phyloP scores from a whole-genome alignment of 2,329 filamentous ascomycete genomes.

The Phoma sp. region DNA sequence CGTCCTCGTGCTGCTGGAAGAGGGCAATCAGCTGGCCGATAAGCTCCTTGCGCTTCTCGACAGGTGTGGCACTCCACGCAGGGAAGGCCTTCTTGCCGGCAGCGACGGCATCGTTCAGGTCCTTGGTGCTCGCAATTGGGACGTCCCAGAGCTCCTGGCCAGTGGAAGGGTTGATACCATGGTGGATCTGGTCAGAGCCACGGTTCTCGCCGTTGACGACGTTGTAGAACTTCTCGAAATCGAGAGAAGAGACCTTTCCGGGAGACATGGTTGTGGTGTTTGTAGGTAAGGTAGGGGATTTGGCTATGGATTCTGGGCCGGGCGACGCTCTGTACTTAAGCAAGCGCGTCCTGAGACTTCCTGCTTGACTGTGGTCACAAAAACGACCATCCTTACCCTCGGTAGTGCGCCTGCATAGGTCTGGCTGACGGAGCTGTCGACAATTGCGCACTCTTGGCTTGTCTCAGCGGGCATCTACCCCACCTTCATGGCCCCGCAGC shows the following conservation, averaged over 20 bases:
- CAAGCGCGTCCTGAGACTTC: background rate
- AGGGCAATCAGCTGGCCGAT: constrained; percentile 37
- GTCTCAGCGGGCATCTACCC: constrained; percentile 18
- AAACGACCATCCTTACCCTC: constrained; percentile 8
- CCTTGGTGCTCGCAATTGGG: constrained; percentile 57
- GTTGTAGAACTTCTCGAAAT: constrained; percentile 59
- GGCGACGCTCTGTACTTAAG: constrained; percentile 11
- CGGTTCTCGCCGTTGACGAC: constrained; percentile 60
- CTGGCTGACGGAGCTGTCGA: constrained; percentile 1
- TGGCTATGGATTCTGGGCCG: background rate
- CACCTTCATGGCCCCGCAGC: constrained; percentile 21
- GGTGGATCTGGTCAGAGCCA: constrained; percentile 52
- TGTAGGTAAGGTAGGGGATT: background rate
- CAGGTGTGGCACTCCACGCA: constrained; percentile 52
- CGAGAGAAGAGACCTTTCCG: constrained; percentile 50
- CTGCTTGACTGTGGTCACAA: constrained; percentile 3
- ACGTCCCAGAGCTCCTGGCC: constrained; percentile 59
- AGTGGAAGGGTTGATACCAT: constrained; percentile 61
- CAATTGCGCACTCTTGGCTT: constrained; percentile 8
- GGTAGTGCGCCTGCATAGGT: constrained; percentile 4
- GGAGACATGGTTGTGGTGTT: constrained; percentile 52
- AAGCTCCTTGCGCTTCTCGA: constrained; percentile 44
- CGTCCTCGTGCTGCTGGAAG: constrained; percentile 37
- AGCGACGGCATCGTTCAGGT: constrained; percentile 60
- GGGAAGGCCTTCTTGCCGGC: constrained; percentile 58